These are phyloP conservation scores for Ogataea minuta DNA, from an alignment of 805 yeast species.

Conservation along the genomic window DNA sequence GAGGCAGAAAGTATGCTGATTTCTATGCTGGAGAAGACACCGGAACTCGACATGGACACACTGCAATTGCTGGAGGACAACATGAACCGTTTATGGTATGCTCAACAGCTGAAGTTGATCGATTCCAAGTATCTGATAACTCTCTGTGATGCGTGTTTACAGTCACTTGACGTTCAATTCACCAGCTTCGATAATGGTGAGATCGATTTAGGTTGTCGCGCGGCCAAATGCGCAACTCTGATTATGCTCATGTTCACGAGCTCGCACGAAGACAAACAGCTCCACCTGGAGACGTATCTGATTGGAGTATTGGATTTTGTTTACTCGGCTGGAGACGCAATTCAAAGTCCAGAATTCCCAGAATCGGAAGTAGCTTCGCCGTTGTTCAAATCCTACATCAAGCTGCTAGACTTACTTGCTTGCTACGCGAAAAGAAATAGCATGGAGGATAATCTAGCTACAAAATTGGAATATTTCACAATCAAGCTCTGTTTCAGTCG, in stretches of 20 bases:
- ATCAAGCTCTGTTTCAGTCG: constrained; percentile 39
- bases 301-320: constrained; percentile 41
- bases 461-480: constrained; percentile 57
- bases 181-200: constrained; percentile 23
- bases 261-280: constrained; percentile 39
- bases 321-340: constrained; percentile 23
- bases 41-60: constrained; percentile 20
- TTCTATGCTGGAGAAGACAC: constrained; percentile 22
- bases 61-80: constrained; percentile 24
- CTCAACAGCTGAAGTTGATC: constrained; percentile 14
- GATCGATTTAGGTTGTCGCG: constrained; percentile 22
- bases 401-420: constrained; percentile 21
- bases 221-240: constrained; percentile 35
- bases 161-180: constrained; percentile 25
- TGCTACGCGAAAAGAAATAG: constrained; percentile 14
- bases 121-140: constrained; percentile 32
- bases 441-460: constrained; percentile 51
- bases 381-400: constrained; percentile 5
- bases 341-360: constrained; percentile 3
- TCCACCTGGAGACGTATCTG: constrained; percentile 47
- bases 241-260: constrained; percentile 43
- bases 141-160: constrained; percentile 33
- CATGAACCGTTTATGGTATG: constrained; percentile 23
- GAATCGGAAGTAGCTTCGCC: neutral
- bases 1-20: constrained; percentile 4